phyloP scores from a whole-genome alignment of 192 early-diverging fungal genomes.

The Backusella tuberculispora region DNA sequence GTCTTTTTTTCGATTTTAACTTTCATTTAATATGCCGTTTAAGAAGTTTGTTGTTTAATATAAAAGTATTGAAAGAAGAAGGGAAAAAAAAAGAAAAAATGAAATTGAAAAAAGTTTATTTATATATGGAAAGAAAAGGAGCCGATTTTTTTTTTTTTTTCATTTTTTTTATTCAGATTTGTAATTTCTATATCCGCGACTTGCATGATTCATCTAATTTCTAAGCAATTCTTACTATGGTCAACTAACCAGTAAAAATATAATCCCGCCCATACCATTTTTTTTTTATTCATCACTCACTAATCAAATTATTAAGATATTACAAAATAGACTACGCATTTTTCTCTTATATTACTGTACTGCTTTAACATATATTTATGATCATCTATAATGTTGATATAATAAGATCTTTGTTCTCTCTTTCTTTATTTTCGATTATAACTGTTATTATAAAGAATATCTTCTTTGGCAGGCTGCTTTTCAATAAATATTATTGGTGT shows the following conservation, averaged over 20 bases:
- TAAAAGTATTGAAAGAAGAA: slow-evolving; percentile 4
- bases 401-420: too few species aligned
- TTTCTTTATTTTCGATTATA: neutral
- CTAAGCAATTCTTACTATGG: neutral
- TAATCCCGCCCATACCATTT: neutral
- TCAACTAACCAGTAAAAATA: neutral
- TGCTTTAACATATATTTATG: too few species aligned
- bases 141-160: neutral
- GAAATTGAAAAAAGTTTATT: neutral
- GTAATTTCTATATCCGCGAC: slow-evolving; percentile 16
- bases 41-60: neutral
- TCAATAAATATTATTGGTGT: slow-evolving; percentile 11
- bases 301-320: neutral
- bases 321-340: too few species aligned
- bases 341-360: too few species aligned
- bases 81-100: neutral
- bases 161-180: slow-evolving; percentile 1
- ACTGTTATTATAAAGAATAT: neutral
- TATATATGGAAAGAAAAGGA: slow-evolving; percentile 4
- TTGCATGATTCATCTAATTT: slow-evolving; percentile 24
- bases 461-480: slow-evolving; percentile 9
- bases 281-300: neutral
- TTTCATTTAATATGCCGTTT: neutral
- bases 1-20: slow-evolving; percentile 13
- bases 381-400: too few species aligned